Evolutionary conservation across 2,329 filamentous ascomycete species (phyloP), one percentile per base, ranked within the genome.

Genomic region (Cercospora canescens): DNA sequence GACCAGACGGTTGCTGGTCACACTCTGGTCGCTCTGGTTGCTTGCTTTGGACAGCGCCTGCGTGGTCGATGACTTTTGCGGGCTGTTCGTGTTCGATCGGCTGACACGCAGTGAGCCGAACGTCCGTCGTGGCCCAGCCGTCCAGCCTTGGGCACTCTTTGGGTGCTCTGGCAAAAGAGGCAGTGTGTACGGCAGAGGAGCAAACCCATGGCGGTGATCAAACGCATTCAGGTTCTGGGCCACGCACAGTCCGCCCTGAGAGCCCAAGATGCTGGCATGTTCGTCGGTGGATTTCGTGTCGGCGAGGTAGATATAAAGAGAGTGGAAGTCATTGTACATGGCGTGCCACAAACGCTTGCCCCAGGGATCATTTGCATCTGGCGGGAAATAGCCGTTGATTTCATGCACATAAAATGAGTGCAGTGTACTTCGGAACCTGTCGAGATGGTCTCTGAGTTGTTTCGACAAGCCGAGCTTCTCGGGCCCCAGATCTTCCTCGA

Each of bases 351-450:
- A 76, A 21, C 82, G 79, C 39, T 88, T 86, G 16, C 87, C 84
- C 69, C 89, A 90, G 1, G 84, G 76, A 6, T 78, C 73, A 62
- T 78, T 81, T 21, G 79, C 77, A 2, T 80, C 79, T 0, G 91
- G 91, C 0, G 92, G 91, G 77, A 91, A 94, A 70, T 89, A 89
- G 5, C 91, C 90, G 37, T 62, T 62, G 34, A 92, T 83, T 62
- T 88, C 88, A 0, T 85, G 82, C 1, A 87, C 81, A 73, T 93
- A 94, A 72, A 88, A 90, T 0, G 83, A 82, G 28, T 89, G 82
- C 1, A 95, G 77, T 69, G 92, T 91, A 8, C 86, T 84, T 55
- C 91, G 84, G 75, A 94, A 94, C 1, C 86, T 86, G 67, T 93
- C 88, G 1, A 94, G 84, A 71, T 95, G 91, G 3, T 85, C 83